phyloP scores from a whole-genome alignment of 192 early-diverging fungal species.

The Podila horticola region DNA sequence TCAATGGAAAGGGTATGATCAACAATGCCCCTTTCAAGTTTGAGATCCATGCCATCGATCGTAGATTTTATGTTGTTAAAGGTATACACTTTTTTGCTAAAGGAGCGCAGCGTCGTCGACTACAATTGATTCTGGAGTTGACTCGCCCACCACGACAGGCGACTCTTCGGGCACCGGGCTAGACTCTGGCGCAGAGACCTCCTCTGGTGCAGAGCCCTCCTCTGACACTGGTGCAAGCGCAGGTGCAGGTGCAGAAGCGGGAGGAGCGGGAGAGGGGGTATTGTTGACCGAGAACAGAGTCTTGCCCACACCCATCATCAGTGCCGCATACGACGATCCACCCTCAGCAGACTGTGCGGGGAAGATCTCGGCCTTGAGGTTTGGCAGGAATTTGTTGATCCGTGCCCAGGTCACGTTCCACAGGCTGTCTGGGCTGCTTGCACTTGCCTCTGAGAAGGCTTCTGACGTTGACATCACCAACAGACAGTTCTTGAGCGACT shows the following conservation, averaged over 20 bases:
- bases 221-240: not conserved
- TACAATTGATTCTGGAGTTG: too few species aligned
- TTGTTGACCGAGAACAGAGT: constrained; percentile 29
- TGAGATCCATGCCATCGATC: too few species aligned
- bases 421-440: constrained; percentile 55
- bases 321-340: constrained; percentile 34
- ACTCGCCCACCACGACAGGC: too few species aligned
- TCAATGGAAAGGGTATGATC: too few species aligned
- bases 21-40: too few species aligned
- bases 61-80: too few species aligned
- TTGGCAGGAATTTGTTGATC: constrained; percentile 71
- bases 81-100: too few species aligned
- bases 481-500: constrained; percentile 85
- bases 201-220: too few species aligned
- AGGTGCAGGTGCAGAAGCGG: not conserved
- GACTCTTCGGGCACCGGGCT: too few species aligned
- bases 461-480: constrained; percentile 83
- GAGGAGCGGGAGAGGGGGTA: not conserved
- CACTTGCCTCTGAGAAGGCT: constrained; percentile 57
- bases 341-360: constrained; percentile 27
- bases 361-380: constrained; percentile 67
- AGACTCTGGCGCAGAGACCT: too few species aligned
- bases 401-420: constrained; percentile 81
- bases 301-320: constrained; percentile 52
- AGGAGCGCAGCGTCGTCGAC: too few species aligned